A percentile compares a stretch with the other conserved stretches of the same genome.
These are phyloP conservation scores for Trichocladium uniseriatum DNA, from an alignment of 495 filamentous ascomycete genomes.

Conservation along the genomic window DNA sequence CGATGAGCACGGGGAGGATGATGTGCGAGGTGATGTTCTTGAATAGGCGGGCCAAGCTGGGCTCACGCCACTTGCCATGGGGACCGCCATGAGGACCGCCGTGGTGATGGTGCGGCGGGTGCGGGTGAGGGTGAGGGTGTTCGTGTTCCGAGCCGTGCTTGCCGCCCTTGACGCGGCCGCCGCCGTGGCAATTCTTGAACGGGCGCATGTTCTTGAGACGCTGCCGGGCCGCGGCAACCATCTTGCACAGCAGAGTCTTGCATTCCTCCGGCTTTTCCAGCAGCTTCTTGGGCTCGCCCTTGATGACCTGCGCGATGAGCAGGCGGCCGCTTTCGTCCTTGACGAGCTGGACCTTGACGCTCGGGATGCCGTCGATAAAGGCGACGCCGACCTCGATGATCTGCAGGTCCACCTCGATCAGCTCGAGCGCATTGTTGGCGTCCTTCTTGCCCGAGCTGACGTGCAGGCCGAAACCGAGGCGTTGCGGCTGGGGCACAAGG, in stretches of 20 bases:
- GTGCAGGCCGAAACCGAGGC: constrained; percentile 33
- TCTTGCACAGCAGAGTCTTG: constrained; percentile 38
- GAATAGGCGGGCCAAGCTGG: constrained; percentile 35
- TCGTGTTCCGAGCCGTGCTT: neutral
- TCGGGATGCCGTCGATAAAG: constrained; percentile 39
- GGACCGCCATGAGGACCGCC: neutral
- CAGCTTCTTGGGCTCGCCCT: constrained; percentile 11
- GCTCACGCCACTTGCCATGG: constrained; percentile 4
- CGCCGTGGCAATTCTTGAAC: constrained; percentile 17
- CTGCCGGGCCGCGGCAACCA: constrained; percentile 32
- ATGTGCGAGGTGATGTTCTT: constrained; percentile 41
- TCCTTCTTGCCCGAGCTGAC: constrained; percentile 18
- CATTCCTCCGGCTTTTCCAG: constrained; percentile 27
- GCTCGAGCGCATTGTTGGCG: constrained; percentile 27
- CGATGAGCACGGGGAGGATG: constrained; percentile 42
- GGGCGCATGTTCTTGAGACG: constrained; percentile 29
- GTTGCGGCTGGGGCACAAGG: constrained; percentile 15
- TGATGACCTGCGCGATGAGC: constrained; percentile 32
- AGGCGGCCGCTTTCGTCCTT: constrained; percentile 35
- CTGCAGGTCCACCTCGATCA: constrained; percentile 38
- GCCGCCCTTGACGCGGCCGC: constrained; percentile 2
- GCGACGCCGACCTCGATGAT: constrained; percentile 41
- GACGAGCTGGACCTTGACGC: constrained; percentile 36
- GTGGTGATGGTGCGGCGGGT: constrained; percentile 8
- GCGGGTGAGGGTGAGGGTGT: constrained; percentile 9